Evolutionary conservation across 306 rosid genomes (phyloP).

Genomic region (Corylus americana): DNA sequence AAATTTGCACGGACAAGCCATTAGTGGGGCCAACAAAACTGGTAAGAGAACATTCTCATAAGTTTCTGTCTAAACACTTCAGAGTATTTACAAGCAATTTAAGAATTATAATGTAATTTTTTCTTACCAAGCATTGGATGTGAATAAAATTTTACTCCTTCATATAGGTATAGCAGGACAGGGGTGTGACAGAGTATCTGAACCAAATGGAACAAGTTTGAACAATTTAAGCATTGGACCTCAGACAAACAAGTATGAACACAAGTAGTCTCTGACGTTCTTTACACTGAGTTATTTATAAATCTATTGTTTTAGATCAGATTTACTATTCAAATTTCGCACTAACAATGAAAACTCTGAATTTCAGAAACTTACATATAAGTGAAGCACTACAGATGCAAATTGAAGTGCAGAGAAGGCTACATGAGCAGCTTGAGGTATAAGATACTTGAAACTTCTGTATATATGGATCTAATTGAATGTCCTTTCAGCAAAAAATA

Average conservation of each 20-base stretch:
- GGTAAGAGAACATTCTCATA: constrained; percentile 41
- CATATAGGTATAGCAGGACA: constrained; percentile 38
- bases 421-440: constrained; percentile 93
- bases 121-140: constrained; percentile 13
- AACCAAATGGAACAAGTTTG: constrained; percentile 55
- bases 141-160: constrained; percentile 19
- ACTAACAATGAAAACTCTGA: constrained; percentile 21
- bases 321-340: constrained; percentile 16
- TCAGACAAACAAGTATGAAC: constrained; percentile 69
- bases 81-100: constrained; percentile 12
- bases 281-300: constrained; percentile 12
- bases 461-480: not conserved
- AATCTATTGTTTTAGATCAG: constrained; percentile 12
- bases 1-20: constrained; percentile 67
- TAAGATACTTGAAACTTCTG: not conserved
- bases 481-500: not conserved
- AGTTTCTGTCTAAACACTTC: constrained; percentile 5
- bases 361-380: constrained; percentile 62
- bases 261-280: not conserved
- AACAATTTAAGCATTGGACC: constrained; percentile 54
- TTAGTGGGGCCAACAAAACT: constrained; percentile 47
- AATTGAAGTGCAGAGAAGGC: constrained; percentile 84
- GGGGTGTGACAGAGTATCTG: constrained; percentile 45
- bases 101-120: not conserved
- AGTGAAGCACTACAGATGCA: constrained; percentile 80